A percentile compares a stretch with the other conserved stretches of the same genome.
Conservation (phyloP, 2,329 filamentous ascomycete genomes). For the Blumeria hordei region DNA sequence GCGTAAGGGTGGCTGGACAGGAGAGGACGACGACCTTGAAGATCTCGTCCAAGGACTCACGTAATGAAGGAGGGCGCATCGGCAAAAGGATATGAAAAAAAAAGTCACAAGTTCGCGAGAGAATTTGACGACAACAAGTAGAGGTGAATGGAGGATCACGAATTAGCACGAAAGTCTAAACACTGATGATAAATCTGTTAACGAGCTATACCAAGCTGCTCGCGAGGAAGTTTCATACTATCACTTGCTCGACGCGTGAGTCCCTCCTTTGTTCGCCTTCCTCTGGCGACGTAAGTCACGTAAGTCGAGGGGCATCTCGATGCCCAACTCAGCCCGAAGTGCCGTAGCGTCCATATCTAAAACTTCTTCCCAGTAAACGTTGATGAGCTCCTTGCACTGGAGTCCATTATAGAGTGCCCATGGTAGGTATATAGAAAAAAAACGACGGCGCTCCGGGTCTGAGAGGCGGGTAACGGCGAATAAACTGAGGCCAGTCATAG, state of each 20-base stretch:
- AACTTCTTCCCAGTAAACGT: slow-evolving; percentile 95
- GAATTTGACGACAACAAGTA: too few species aligned
- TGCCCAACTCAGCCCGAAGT: slow-evolving; percentile 48
- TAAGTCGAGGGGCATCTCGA: slow-evolving; percentile 75
- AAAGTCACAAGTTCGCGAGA: too few species aligned
- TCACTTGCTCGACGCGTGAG: too few species aligned
- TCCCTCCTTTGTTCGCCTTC: slow-evolving; percentile 40
- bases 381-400: slow-evolving; percentile 57
- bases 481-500: slow-evolving; percentile 79
- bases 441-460: slow-evolving; percentile 35
- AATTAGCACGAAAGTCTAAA: neutral
- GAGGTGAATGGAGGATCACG: neutral
- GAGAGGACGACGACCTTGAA: slow-evolving; percentile 57
- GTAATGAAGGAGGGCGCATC: too few species aligned
- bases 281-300: slow-evolving; percentile 49
- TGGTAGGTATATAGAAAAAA: slow-evolving; percentile 55
- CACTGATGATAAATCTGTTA: too few species aligned
- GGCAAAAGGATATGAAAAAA: too few species aligned
- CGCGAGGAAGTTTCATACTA: too few species aligned
- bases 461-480: slow-evolving; percentile 45
- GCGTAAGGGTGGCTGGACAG: slow-evolving; percentile 65
- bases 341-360: slow-evolving; percentile 61
- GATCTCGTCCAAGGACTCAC: slow-evolving; percentile 19
- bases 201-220: too few species aligned
- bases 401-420: slow-evolving; percentile 79